A percentile compares a stretch with the other conserved stretches of the same genome.
Conservation (phyloP, 495 filamentous ascomycete species). For the Mytilinidion resinicola region DNA sequence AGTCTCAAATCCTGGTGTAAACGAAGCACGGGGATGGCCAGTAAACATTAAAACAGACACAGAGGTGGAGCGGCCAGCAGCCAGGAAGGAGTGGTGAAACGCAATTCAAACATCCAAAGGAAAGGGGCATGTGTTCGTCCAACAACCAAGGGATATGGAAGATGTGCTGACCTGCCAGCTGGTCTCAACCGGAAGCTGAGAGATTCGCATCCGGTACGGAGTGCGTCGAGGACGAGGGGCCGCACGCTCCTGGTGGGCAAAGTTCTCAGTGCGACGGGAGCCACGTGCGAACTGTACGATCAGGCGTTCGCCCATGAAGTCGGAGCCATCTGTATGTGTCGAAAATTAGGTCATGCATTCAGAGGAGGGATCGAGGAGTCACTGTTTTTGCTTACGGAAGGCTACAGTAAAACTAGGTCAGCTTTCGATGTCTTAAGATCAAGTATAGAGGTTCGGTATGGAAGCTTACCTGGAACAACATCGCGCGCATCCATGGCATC, state of each 20-base stretch:
- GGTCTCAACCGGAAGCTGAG: slow-evolving; percentile 94
- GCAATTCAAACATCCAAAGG: slow-evolving; percentile 7
- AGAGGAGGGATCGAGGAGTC: not conserved
- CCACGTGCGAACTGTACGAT: slow-evolving; percentile 98
- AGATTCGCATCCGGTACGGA: slow-evolving; percentile 91
- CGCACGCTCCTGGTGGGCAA: slow-evolving; percentile 65
- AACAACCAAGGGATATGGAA: slow-evolving; percentile 19
- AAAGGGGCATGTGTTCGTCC: slow-evolving; percentile 7
- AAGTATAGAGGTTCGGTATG: slow-evolving; percentile 6
- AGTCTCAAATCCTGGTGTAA: slow-evolving; percentile 28
- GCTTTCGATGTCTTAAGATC: not conserved
- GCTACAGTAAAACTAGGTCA: slow-evolving; percentile 34
- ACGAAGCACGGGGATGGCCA: slow-evolving; percentile 2
- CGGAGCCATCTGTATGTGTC: slow-evolving; percentile 71
- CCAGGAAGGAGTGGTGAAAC: not conserved
- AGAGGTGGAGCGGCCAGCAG: not conserved
- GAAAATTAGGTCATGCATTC: slow-evolving; percentile 3
- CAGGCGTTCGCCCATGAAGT: slow-evolving; percentile 94
- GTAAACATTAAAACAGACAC: not conserved
- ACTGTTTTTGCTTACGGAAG: slow-evolving; percentile 44
- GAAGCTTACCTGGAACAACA: slow-evolving; percentile 80
- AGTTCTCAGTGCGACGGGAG: slow-evolving; percentile 76
- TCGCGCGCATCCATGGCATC: slow-evolving; percentile 95
- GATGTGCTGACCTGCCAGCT: slow-evolving; percentile 97
- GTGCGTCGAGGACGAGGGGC: slow-evolving; percentile 91